These are phyloP conservation scores for Capsicum rhomboideum DNA, from an alignment of 257 asterid species.

Conservation along the genomic window DNA sequence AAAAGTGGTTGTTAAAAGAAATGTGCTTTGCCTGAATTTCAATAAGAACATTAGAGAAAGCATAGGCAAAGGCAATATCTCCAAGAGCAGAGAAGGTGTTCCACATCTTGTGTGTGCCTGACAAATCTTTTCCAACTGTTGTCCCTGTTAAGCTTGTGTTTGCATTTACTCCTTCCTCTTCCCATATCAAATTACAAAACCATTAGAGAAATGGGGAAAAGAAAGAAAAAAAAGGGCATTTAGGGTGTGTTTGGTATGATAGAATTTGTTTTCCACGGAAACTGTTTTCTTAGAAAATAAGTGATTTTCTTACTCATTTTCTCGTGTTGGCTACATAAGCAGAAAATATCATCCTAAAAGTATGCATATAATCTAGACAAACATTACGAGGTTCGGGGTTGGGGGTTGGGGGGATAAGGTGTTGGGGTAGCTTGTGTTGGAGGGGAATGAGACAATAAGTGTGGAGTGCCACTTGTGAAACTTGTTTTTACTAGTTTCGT, in stretches of 20 bases:
- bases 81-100: slow-evolving; percentile 53
- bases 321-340: background rate
- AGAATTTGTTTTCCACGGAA: background rate
- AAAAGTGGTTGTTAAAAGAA: background rate
- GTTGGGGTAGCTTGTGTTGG: no score
- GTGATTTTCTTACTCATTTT: no score
- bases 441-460: background rate
- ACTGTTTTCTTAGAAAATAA: no score
- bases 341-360: background rate
- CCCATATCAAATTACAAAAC: background rate
- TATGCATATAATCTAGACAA: background rate
- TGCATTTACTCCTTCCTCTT: slow-evolving; percentile 9
- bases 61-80: slow-evolving; percentile 63
- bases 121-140: slow-evolving; percentile 20
- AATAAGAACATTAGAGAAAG: slow-evolving; percentile 49
- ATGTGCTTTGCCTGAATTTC: slow-evolving; percentile 44
- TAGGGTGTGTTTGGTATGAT: background rate
- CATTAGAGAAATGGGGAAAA: background rate
- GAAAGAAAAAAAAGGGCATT: background rate
- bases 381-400: background rate
- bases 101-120: slow-evolving; percentile 60
- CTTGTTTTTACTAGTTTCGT: background rate
- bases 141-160: slow-evolving; percentile 45
- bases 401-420: no score
- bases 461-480: background rate